Evolutionary conservation across 139 green algal species (phyloP).

Genomic region (Chlamydomonas incerta): DNA sequence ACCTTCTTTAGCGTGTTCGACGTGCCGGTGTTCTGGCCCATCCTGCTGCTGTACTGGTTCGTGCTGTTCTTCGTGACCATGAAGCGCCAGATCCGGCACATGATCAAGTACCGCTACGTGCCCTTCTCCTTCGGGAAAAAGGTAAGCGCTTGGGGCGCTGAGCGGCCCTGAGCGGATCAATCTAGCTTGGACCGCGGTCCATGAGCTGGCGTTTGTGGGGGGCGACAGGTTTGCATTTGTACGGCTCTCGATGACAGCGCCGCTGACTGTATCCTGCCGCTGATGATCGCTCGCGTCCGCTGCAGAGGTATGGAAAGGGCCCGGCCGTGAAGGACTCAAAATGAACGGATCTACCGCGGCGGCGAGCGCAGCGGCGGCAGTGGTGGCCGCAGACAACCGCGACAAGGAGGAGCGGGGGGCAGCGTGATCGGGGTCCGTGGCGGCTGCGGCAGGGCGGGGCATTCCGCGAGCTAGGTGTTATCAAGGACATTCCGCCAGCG

Average conservation of each 20-base stretch:
- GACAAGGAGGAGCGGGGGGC: no score
- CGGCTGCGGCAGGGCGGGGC: no score
- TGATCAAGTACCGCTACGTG: conserved; percentile 81
- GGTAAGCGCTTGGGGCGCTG: conserved; percentile 34
- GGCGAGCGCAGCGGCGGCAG: not conserved
- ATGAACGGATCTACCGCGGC: not conserved
- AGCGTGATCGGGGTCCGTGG: no score
- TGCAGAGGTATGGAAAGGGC: conserved; percentile 41
- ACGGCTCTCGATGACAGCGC: no score
- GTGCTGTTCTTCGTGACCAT: conserved; percentile 98
- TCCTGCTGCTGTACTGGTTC: conserved; percentile 96
- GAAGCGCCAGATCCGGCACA: conserved; percentile 98
- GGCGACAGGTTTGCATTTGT: no score
- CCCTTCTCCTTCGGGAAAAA: conserved; percentile 62
- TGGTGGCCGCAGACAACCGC: not conserved
- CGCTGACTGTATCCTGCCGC: no score
- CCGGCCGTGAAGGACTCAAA: conserved; percentile 34
- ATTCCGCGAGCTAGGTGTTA: no score
- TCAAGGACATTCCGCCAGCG: no score
- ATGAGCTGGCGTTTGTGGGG: no score
- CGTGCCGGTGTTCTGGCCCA: conserved; percentile 99
- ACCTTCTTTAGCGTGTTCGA: conserved; percentile 97
- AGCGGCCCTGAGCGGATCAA: no score
- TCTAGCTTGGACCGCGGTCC: no score
- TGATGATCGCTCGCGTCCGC: not conserved